phyloP scores from a whole-genome alignment of 2,329 filamentous ascomycete species.

The Zymoseptoria brevis region DNA sequence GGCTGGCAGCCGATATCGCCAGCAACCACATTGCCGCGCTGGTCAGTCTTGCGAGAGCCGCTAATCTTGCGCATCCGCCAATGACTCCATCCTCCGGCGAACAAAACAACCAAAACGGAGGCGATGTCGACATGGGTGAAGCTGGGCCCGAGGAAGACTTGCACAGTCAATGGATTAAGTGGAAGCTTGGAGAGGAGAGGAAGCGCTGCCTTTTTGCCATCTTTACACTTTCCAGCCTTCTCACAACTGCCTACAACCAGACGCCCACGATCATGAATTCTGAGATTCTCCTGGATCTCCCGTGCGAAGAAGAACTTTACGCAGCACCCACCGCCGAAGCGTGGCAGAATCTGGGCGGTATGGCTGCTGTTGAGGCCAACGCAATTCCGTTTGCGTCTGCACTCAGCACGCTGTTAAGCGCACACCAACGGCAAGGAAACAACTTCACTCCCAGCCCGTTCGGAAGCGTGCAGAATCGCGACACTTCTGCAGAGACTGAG shows the following conservation, averaged over 20 bases:
- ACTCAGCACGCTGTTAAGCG: slow-evolving; percentile 69
- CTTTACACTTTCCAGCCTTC: slow-evolving; percentile 81
- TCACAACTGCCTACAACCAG: slow-evolving; percentile 90
- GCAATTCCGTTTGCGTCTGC: slow-evolving; percentile 73
- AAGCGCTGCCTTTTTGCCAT: slow-evolving; percentile 89
- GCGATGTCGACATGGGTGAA: slow-evolving; percentile 48
- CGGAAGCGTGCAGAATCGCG: slow-evolving; percentile 14
- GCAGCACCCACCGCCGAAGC: slow-evolving; percentile 71
- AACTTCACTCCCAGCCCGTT: slow-evolving; percentile 18
- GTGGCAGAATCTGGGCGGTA: slow-evolving; percentile 71
- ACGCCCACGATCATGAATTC: slow-evolving; percentile 87
- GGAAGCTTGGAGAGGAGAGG: slow-evolving; percentile 82
- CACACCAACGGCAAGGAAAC: slow-evolving; percentile 52
- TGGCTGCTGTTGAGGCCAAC: slow-evolving; percentile 59
- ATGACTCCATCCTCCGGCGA: slow-evolving; percentile 11
- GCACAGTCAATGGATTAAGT: slow-evolving; percentile 74
- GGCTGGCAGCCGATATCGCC: slow-evolving; percentile 81
- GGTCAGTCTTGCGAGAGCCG: slow-evolving; percentile 81
- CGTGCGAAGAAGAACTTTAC: slow-evolving; percentile 89
- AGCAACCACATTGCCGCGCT: slow-evolving; percentile 86
- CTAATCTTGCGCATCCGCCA: slow-evolving; percentile 59
- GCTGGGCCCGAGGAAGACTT: slow-evolving; percentile 37
- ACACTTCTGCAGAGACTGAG: slow-evolving; percentile 42
- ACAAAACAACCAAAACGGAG: slow-evolving; percentile 13
- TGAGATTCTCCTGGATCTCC: slow-evolving; percentile 79